These are phyloP conservation scores for Viola pubescens DNA, from an alignment of 441 rosid genomes.

Conservation along the genomic window DNA sequence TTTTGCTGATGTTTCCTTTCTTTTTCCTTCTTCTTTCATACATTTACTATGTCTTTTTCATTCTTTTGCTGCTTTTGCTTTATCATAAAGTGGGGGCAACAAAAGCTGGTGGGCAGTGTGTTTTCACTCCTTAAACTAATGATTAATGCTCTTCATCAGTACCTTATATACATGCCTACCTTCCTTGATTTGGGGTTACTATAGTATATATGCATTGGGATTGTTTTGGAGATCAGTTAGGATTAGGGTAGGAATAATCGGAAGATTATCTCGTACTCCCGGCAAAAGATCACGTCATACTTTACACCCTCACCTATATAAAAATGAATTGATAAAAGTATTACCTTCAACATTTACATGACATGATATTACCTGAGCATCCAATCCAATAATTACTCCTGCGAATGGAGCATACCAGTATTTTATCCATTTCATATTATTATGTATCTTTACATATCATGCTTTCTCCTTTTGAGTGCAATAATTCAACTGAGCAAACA, in stretches of 20 bases:
- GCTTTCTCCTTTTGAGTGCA: slow-evolving; percentile 23
- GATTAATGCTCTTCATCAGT: slow-evolving; percentile 5
- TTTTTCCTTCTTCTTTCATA: slow-evolving; percentile 25
- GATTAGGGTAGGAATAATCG: slow-evolving; percentile 10
- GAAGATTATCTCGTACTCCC: too few relatives aligned
- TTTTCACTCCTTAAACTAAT: slow-evolving; percentile 29
- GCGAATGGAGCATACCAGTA: not conserved
- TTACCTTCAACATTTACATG: too few relatives aligned
- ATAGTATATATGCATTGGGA: slow-evolving; percentile 30
- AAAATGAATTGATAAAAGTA: too few relatives aligned
- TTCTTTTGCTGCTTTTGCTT: slow-evolving; percentile 66
- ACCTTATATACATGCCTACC: slow-evolving; percentile 15
- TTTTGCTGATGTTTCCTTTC: slow-evolving; percentile 29
- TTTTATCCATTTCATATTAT: slow-evolving; percentile 10
- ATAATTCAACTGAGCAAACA: slow-evolving; percentile 19
- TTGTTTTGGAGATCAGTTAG: slow-evolving; percentile 20
- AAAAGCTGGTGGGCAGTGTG: slow-evolving; percentile 43
- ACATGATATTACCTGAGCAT: slow-evolving; percentile 5
- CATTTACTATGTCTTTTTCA: slow-evolving; percentile 36
- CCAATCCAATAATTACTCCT: not conserved
- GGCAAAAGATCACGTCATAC: too few relatives aligned
- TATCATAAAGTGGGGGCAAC: slow-evolving; percentile 74
- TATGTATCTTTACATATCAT: not conserved
- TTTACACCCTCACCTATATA: too few relatives aligned
- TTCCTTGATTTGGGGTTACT: slow-evolving; percentile 32